Percentiles rank a stretch among this genome's conserved stretches.
Evolutionary conservation across 495 filamentous ascomycete species (phyloP).

Genomic region (Penicillium chermesinum): DNA sequence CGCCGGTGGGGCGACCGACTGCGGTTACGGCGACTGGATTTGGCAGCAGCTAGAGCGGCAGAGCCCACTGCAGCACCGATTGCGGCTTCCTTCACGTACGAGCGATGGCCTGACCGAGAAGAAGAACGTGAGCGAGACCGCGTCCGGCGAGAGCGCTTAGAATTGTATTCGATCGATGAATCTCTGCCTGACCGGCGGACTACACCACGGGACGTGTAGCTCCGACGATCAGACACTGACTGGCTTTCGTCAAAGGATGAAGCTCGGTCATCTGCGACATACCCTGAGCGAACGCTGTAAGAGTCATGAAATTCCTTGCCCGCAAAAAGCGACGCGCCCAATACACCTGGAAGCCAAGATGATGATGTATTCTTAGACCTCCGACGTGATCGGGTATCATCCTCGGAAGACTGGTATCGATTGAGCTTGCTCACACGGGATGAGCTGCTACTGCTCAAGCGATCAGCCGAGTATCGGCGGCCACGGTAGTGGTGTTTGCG

Average conservation of each 20-base stretch:
- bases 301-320: constrained; percentile 55
- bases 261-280: constrained; percentile 23
- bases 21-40: constrained; percentile 26
- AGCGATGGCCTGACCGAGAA: constrained; percentile 33
- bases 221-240: constrained; percentile 36
- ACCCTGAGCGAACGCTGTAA: constrained; percentile 51
- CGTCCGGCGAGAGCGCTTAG: constrained; percentile 22
- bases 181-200: constrained; percentile 31
- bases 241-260: constrained; percentile 33
- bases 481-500: constrained; percentile 55
- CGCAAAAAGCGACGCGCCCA: constrained; percentile 49
- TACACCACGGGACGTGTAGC: constrained; percentile 42
- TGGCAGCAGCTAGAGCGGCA: constrained; percentile 31
- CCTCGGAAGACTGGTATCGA: constrained; percentile 54
- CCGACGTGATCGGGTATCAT: constrained; percentile 40
- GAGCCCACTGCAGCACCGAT: constrained; percentile 45
- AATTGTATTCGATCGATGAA: constrained; percentile 19
- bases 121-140: constrained; percentile 46
- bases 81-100: constrained; percentile 37
- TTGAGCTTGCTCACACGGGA: constrained; percentile 51
- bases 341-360: constrained; percentile 50
- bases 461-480: constrained; percentile 40
- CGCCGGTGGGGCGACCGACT: constrained; percentile 28
- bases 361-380: constrained; percentile 31
- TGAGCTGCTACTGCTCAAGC: constrained; percentile 35